Base-by-base conservation (phyloP, 169 alveolate genomes). In the Plasmodium cynomolgi region DNA sequence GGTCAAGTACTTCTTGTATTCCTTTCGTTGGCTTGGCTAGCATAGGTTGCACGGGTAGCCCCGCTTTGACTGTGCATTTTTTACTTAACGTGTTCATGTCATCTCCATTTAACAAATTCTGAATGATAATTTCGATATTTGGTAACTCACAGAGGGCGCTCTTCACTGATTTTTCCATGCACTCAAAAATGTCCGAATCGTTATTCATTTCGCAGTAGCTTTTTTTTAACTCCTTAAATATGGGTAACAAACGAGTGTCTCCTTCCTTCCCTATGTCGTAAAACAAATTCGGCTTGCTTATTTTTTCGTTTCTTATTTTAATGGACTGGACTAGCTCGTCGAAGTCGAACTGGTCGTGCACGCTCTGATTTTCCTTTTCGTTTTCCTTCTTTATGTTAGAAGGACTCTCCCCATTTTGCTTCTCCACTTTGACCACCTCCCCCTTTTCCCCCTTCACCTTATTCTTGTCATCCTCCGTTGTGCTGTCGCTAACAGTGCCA, bases 21-120 rank as follows among this genome's bases (percentile, higher is more conserved):
- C 97, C 97, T 81, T 98, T 99, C 11, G 99, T 98, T 23, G 99
- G 99, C 79, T 98, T 98, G 31, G 99, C 99, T 34, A 99, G 97
- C 99, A 99, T 99, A 37, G 99, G 99, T 84, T 98, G 98, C 9
- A 99, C 99, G 9, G 99, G 99, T 17, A 99, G 96, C 20, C 99
- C 99, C 0, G 99, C 98, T 34, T 98, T 97, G 23, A 99, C 98
- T 58, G 97, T 98, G 84, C 99, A 99, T 77, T 92, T 92, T 82
- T 98, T 96, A 20, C 92, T 85, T 56, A 99, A 85, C 20, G 97
- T 92, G 93, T 68, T 95, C 91, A 83, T 96, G 83, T 93, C 93
- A 54, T 97, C 98, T 4, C 98, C 97, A 44, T 96, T 95, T 44
- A 98, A 95, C 37, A 99, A 96, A 74, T 97, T 96, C 37, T 96